These are phyloP conservation scores for Colletotrichum endophyticum DNA, from an alignment of 2,329 filamentous ascomycete genomes.

Conservation along the genomic window DNA sequence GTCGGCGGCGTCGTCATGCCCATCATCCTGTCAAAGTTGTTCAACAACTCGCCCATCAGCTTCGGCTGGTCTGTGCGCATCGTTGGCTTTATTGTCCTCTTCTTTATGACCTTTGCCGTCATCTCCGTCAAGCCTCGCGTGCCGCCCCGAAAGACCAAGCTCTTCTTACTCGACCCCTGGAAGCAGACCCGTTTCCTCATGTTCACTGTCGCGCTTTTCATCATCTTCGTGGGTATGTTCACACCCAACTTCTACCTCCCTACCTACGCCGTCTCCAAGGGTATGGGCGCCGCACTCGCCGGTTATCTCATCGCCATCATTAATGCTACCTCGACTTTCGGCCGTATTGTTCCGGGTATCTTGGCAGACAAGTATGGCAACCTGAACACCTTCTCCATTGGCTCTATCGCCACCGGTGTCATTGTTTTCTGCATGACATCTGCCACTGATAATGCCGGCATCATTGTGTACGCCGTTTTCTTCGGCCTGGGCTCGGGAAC, in stretches of 20 bases:
- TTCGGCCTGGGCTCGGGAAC: constrained; percentile 37
- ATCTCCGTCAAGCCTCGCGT: constrained; percentile 36
- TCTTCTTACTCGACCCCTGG: constrained; percentile 46
- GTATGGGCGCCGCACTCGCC: constrained; percentile 59
- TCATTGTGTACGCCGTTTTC: constrained; percentile 44
- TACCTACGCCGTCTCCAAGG: constrained; percentile 58
- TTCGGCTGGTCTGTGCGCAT: constrained; percentile 60
- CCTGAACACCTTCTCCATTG: constrained; percentile 48
- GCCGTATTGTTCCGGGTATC: constrained; percentile 63
- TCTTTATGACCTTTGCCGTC: constrained; percentile 43
- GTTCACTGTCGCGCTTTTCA: constrained; percentile 37
- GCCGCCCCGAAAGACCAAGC: constrained; percentile 35
- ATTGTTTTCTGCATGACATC: background rate
- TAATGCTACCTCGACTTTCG: constrained; percentile 66
- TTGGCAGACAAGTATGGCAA: constrained; percentile 63
- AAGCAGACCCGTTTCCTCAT: constrained; percentile 30
- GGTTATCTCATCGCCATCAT: constrained; percentile 74
- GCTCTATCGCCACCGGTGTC: background rate
- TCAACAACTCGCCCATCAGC: constrained; percentile 45
- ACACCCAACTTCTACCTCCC: constrained; percentile 66
- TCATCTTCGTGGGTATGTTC: constrained; percentile 51
- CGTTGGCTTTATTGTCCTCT: constrained; percentile 55
- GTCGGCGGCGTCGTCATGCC: constrained; percentile 60
- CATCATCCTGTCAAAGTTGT: constrained; percentile 49
- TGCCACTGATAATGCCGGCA: constrained; percentile 28